phyloP scores from a whole-genome alignment of 371 early-diverging fungal species.

The Synchytrium microbalum region DNA sequence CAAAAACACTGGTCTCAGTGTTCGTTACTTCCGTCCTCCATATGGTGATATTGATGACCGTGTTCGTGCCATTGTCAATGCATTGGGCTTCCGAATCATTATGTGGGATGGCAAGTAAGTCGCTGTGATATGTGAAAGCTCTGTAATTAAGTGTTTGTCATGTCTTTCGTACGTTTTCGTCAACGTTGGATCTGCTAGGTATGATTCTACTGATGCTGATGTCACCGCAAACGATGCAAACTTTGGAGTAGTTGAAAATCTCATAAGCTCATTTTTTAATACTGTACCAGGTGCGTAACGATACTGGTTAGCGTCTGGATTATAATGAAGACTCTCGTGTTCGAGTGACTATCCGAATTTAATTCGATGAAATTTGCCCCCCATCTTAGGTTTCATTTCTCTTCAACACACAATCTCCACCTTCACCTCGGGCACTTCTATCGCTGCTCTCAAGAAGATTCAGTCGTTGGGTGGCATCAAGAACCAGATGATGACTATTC shows the following conservation, averaged over 20 bases:
- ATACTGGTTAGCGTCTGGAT: neutral
- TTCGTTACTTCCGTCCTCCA: slow-evolving; percentile 37
- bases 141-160: too few relatives aligned
- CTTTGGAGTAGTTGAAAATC: neutral
- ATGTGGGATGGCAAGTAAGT: too few relatives aligned
- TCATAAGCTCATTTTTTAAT: neutral
- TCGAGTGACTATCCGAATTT: neutral
- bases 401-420: neutral
- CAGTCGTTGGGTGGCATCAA: neutral
- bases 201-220: neutral
- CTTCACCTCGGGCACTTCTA: neutral
- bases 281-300: too few relatives aligned
- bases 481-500: neutral
- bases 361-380: neutral
- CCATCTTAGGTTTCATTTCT: neutral
- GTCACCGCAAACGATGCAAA: neutral
- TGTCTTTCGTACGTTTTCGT: neutral
- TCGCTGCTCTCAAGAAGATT: neutral
- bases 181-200: neutral
- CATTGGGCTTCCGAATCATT: slow-evolving; percentile 33
- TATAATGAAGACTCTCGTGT: neutral
- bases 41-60: slow-evolving; percentile 40
- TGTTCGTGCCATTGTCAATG: slow-evolving; percentile 25
- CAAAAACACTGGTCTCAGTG: slow-evolving; percentile 38
- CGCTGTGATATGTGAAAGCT: neutral